Base-by-base conservation (phyloP, 345 rosid species). In the Leavenworthia alabamica region DNA sequence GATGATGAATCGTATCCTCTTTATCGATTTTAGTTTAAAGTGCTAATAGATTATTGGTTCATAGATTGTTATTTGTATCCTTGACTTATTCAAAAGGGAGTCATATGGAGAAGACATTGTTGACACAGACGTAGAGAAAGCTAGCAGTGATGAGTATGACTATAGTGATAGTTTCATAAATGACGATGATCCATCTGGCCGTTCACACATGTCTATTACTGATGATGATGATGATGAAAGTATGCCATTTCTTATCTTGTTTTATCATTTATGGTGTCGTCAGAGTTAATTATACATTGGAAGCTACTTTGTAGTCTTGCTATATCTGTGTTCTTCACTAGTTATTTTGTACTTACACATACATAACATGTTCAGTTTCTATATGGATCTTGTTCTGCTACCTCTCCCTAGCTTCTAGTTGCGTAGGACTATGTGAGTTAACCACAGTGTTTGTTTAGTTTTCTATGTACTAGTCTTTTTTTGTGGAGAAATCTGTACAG, bases 91-190 rank as follows among this genome's bases (percentile, higher is more conserved):
- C 22, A 78, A 9, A 41, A 67, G 95, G 56, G 95, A 84, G 72
- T 77, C 89, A 0, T 77, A 47, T 51, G 95, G 95, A 27, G 89
- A 81, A 75, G 89, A 87, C 51, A 77, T 87, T 68, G 78, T 62
- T 6, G 81, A 68, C 40, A 76, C 90, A 28, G 88, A 83, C 60
- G 51, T 75, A 15, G 92, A 86, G 52, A 72, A 60, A 72, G 80
- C 82, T 31, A 60, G 64, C 1, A 79, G 69, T 58, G 88, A 83
- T 42, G 91, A 82, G 47, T 70, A 70, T 46, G 78, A 80, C 5
- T 83, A 80, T 57, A 83, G 73, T 1, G 89, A 75, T 67, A 90
- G 95, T 63, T 90, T 90, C 67, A 87, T 90, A 4, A 62, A 86
- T 59, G 97, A 85, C 16, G 77, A 59, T 24, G 83, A 86, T 35